phyloP scores from a whole-genome alignment of 1,284 basidiomycete genomes.

The Amylostereum chailletii region DNA sequence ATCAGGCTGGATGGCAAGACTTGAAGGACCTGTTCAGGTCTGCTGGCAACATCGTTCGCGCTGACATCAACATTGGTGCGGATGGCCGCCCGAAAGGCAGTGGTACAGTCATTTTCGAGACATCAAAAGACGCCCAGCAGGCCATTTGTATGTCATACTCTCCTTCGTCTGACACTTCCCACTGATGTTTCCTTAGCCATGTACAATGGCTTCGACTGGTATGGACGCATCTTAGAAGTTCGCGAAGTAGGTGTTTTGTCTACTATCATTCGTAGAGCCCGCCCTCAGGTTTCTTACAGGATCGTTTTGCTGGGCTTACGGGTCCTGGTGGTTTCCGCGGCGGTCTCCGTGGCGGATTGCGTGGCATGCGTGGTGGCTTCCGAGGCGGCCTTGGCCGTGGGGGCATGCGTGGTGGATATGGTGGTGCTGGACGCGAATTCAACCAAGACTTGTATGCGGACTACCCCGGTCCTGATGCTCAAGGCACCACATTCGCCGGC shows the following conservation, averaged over 20 bases:
- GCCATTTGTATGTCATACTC: conserved; percentile 67
- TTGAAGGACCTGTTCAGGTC: conserved; percentile 94
- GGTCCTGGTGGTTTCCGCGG: conserved; percentile 59
- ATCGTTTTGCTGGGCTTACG: conserved; percentile 80
- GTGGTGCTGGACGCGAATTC: conserved; percentile 59
- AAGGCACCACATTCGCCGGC: conserved; percentile 84
- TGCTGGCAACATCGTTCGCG: conserved; percentile 88
- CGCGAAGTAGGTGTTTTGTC: conserved; percentile 57
- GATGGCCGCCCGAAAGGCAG: conserved; percentile 93
- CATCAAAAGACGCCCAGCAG: conserved; percentile 80
- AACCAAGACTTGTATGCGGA: conserved; percentile 76
- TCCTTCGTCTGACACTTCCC: conserved; percentile 22
- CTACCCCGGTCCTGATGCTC: conserved; percentile 68
- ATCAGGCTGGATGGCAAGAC: conserved; percentile 97
- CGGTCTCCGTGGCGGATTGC: conserved; percentile 45
- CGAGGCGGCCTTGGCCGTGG: conserved; percentile 56
- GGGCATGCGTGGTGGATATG: conserved; percentile 34
- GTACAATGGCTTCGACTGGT: conserved; percentile 95
- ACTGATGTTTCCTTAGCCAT: conserved; percentile 45
- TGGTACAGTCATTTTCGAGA: conserved; percentile 92
- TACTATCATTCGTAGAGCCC: not conserved
- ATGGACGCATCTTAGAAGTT: conserved; percentile 86
- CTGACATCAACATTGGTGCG: conserved; percentile 87
- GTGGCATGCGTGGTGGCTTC: conserved; percentile 41
- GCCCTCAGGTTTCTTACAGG: conserved; percentile 35